Base-by-base conservation (phyloP, 2,329 filamentous ascomycete species). In the Sporothrix brasiliensis region DNA sequence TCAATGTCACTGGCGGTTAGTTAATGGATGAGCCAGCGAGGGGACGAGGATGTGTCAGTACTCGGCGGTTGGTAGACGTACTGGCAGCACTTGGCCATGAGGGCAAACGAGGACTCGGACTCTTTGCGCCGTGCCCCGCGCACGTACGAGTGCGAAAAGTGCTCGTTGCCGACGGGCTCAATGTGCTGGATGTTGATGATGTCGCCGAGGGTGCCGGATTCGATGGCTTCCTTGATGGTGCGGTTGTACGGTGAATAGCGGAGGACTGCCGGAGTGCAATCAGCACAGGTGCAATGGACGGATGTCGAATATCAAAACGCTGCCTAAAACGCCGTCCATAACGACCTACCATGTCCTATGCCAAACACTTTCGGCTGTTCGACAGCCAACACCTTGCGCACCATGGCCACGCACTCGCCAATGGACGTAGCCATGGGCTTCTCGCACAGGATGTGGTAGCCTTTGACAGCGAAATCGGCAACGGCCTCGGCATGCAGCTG, bases 111-210 rank as follows among this genome's bases (percentile, higher is more conserved):
- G 1, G 61, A 47, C 9, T 47, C 27, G 11, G 61, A 21, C 16
- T 65, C 61, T 6, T 65, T 65, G 19, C 47, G 61, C 61, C 61
- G 34, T 5, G 24, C 47, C 1, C 47, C 61, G 24, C 61, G 61
- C 44, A 50, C 61, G 27, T 65, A 65, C 61, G 61, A 65, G 16
- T 50, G 61, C 44, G 61, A 19, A 50, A 65, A 65, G 61, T 65
- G 61, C 44, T 65, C 61, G 41, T 65, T 65, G 24, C 60, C 60
- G 44, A 65, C 60, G 41, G 60, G 60, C 44, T 65, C 60, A 49
- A 65, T 65, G 60, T 65, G 60, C 44, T 65, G 60, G 21, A 65
- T 65, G 60, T 65, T 65, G 60, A 65, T 65, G 21, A 65, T 65
- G 13, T 65, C 60, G 41, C 60, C 58, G 44, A 65, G 60, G 19